Base-by-base conservation (phyloP, 495 filamentous ascomycete species). In the Trichoderma parareesei region DNA sequence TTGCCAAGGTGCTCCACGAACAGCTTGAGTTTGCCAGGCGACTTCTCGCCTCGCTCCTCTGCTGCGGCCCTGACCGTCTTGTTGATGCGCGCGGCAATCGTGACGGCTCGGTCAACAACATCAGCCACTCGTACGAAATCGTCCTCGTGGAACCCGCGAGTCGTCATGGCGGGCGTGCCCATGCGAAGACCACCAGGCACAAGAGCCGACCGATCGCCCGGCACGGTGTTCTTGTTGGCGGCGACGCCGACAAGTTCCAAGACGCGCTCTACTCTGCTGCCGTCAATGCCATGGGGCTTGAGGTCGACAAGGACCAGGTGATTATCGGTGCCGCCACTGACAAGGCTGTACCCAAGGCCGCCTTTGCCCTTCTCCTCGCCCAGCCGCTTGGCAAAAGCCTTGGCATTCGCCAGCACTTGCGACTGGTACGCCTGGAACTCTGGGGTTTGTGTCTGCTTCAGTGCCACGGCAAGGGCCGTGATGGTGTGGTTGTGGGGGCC, bases 401-500 rank as follows among this genome's bases (percentile, higher is more conserved):
- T 86, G 38, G 94, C 89, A 73, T 98, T 98, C 66, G 82, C 77
- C 44, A 98, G 84, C 38, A 97, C 92, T 67, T 89, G 87, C 70
- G 88, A 79, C 74, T 98, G 94, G 77, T 98, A 98, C 41, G 84
- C 78, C 71, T 86, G 85, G 80, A 98, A 98, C 66, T 96, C 91
- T n/a, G 83, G 77, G 0, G 85, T 88, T 69, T 95, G 92, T 1
- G 94, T 91, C 76, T 98, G 94, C 77, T 93, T 91, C 38, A 98
- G 82, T 2, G 94, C 94, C 3, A 98, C 94, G 16, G 95, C 84
- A 42, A 98, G 82, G 13, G 94, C 95, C 57, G 93, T 93, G 76
- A 98, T 98, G 63, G 94, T 98, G 78, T 98, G 94, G 79, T 98
- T 98, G 82, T 98, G 94, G 13, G 94, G 94, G 4, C 94, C 94